A percentile compares a stretch with the other conserved stretches of the same genome.
phyloP scores from a whole-genome alignment of 2,329 filamentous ascomycete genomes.

The Xylariaceae sp. region DNA sequence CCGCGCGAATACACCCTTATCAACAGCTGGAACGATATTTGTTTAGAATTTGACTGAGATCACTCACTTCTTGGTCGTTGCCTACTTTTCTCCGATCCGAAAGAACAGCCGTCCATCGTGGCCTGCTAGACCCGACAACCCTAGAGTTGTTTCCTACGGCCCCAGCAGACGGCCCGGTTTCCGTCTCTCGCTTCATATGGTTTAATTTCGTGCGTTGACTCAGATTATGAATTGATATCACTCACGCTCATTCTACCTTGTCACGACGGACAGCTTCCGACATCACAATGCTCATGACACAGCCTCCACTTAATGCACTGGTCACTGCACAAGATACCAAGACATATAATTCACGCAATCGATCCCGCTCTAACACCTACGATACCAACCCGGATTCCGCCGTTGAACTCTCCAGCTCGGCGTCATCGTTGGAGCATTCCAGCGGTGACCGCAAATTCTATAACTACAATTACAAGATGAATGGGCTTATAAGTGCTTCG shows the following conservation, averaged over 20 bases:
- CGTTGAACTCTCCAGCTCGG: slow-evolving; percentile 40
- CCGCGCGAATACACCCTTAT: slow-evolving; percentile 24
- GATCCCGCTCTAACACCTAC: slow-evolving; percentile 39
- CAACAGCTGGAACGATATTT: slow-evolving; percentile 12
- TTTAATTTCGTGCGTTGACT: slow-evolving; percentile 23
- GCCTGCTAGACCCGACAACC: slow-evolving; percentile 1
- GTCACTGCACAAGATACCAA: slow-evolving; percentile 50
- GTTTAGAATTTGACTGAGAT: slow-evolving; percentile 1
- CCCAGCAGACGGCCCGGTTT: slow-evolving; percentile 17
- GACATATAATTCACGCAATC: slow-evolving; percentile 44
- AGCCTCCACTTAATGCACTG: slow-evolving; percentile 53
- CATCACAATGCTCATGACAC: slow-evolving; percentile 62
- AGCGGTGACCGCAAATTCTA: slow-evolving; percentile 42
- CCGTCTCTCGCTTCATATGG: slow-evolving; percentile 22
- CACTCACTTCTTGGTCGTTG: too few relatives aligned
- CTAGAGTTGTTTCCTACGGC: not conserved
- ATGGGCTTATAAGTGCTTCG: slow-evolving; percentile 64
- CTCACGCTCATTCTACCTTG: slow-evolving; percentile 24
- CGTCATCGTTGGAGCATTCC: slow-evolving; percentile 42
- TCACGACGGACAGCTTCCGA: slow-evolving; percentile 33
- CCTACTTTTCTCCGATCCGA: slow-evolving; percentile 1
- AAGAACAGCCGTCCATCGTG: not conserved
- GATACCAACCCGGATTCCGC: slow-evolving; percentile 40
- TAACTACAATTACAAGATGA: slow-evolving; percentile 55
- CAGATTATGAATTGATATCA: slow-evolving; percentile 39